Evolutionary conservation across 2,329 filamentous ascomycete genomes (phyloP).

Genomic region (Fusarium pininemorale): DNA sequence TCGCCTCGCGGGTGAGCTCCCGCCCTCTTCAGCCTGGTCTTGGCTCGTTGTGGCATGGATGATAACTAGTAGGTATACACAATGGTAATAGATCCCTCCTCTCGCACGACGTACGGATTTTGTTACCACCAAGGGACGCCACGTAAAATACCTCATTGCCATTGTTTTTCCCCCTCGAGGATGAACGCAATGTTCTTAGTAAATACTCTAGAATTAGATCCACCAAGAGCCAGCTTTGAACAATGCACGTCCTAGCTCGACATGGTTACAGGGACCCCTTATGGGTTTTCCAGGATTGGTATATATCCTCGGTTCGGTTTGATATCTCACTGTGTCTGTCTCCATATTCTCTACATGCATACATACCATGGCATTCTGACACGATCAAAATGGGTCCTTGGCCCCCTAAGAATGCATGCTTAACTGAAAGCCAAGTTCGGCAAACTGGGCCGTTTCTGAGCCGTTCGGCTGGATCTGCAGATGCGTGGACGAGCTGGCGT

Average conservation of each 20-base stretch:
- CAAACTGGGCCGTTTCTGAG: slow-evolving; percentile 12
- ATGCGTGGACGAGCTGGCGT: slow-evolving; percentile 13
- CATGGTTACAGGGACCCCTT: slow-evolving; percentile 2
- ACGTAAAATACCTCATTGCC: not conserved
- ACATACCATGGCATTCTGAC: not conserved
- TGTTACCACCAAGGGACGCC: slow-evolving; percentile 11
- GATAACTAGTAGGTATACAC: not conserved
- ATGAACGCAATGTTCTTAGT: slow-evolving; percentile 9
- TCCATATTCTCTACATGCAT: slow-evolving; percentile 2
- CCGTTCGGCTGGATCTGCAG: slow-evolving; percentile 16
- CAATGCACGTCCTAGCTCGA: not conserved
- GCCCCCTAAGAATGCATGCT: slow-evolving; percentile 22
- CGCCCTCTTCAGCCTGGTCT: slow-evolving; percentile 7
- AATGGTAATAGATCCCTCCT: not conserved
- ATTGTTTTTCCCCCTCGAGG: slow-evolving; percentile 19
- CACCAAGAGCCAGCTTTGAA: not conserved
- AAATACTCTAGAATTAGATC: not conserved
- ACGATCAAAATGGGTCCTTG: slow-evolving; percentile 7
- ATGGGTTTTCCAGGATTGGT: slow-evolving; percentile 15
- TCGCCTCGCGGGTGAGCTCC: slow-evolving; percentile 13
- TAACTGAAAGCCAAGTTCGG: slow-evolving; percentile 31
- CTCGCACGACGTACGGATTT: not conserved
- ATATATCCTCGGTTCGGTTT: not conserved
- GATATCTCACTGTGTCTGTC: not conserved
- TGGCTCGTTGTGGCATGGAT: slow-evolving; percentile 2